Percentiles rank a stretch among this genome's conserved stretches.
phyloP scores from a whole-genome alignment of 1,139 yeast genomes.

The Candida pseudocylindracea region DNA sequence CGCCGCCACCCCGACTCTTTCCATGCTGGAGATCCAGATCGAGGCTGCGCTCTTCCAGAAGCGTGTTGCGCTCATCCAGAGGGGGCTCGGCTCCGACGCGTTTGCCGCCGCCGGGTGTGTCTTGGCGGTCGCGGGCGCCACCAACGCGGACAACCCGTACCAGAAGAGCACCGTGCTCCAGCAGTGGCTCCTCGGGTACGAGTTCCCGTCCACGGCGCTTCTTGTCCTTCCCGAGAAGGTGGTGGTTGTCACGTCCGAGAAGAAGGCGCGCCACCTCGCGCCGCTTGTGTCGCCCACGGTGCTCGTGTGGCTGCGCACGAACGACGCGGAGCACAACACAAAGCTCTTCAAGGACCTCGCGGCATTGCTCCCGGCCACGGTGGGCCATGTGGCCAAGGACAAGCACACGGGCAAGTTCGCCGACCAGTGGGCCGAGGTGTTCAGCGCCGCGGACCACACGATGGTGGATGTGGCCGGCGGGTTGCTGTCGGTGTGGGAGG shows the following conservation, averaged over 20 bases:
- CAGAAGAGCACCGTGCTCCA: slow-evolving; percentile 77
- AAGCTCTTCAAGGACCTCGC: slow-evolving; percentile 19
- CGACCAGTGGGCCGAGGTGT: slow-evolving; percentile 51
- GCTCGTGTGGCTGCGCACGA: slow-evolving; percentile 57
- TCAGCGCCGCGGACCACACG: slow-evolving; percentile 20
- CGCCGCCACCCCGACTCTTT: too few relatives aligned
- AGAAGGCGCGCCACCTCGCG: slow-evolving; percentile 66
- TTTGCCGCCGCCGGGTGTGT: slow-evolving; percentile 14
- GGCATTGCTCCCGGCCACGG: slow-evolving; percentile 13
- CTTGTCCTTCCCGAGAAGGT: slow-evolving; percentile 39
- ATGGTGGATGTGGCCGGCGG: slow-evolving; percentile 31
- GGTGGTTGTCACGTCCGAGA: slow-evolving; percentile 56
- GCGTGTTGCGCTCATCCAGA: slow-evolving; percentile 18
- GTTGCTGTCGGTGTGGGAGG: slow-evolving; percentile 37
- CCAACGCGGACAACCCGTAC: slow-evolving; percentile 36
- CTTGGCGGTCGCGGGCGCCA: slow-evolving; percentile 4
- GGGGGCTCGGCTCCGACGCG: slow-evolving; percentile 8
- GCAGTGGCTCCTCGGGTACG: slow-evolving; percentile 87
- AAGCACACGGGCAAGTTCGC: slow-evolving; percentile 64
- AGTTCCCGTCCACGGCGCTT: slow-evolving; percentile 77
- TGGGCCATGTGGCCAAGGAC: slow-evolving; percentile 55
- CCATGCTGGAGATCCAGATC: slow-evolving; percentile 11
- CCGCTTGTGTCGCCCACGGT: slow-evolving; percentile 27
- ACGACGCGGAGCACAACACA: slow-evolving; percentile 59
- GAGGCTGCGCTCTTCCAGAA: slow-evolving; percentile 17